These are phyloP conservation scores for Colletotrichum melonis DNA, from an alignment of 2,329 filamentous ascomycete species.

Conservation along the genomic window DNA sequence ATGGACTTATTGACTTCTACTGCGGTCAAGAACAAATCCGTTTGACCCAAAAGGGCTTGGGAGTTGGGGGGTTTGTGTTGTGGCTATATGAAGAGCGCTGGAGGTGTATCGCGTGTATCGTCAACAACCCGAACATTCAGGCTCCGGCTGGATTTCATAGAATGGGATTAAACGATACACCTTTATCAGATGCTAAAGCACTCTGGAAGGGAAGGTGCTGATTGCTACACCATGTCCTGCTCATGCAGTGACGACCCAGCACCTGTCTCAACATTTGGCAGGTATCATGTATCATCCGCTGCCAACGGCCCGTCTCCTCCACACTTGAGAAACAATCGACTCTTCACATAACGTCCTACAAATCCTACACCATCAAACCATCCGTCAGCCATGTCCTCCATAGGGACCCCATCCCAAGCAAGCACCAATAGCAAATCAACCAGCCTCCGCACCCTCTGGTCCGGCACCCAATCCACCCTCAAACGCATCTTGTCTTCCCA, in stretches of 20 bases:
- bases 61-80: too few relatives aligned
- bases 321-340: accelerated
- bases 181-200: accelerated
- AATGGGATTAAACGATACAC: too few relatives aligned
- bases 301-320: neutral
- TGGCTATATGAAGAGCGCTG: too few relatives aligned
- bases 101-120: too few relatives aligned
- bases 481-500: neutral
- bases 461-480: conserved; percentile 6
- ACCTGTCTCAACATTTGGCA: neutral
- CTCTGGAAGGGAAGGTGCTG: too few relatives aligned
- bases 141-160: too few relatives aligned
- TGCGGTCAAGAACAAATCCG: too few relatives aligned
- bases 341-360: neutral
- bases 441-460: neutral
- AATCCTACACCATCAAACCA: neutral
- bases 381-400: neutral
- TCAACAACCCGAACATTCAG: too few relatives aligned
- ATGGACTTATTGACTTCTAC: too few relatives aligned
- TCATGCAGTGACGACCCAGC: neutral
- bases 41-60: too few relatives aligned
- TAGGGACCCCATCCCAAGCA: neutral
- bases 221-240: too few relatives aligned
- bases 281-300: neutral
- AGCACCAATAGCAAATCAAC: neutral